A percentile compares a stretch with the other conserved stretches of the same genome.
phyloP scores from a whole-genome alignment of 2,329 filamentous ascomycete species.

The Beauveria brongniartii region DNA sequence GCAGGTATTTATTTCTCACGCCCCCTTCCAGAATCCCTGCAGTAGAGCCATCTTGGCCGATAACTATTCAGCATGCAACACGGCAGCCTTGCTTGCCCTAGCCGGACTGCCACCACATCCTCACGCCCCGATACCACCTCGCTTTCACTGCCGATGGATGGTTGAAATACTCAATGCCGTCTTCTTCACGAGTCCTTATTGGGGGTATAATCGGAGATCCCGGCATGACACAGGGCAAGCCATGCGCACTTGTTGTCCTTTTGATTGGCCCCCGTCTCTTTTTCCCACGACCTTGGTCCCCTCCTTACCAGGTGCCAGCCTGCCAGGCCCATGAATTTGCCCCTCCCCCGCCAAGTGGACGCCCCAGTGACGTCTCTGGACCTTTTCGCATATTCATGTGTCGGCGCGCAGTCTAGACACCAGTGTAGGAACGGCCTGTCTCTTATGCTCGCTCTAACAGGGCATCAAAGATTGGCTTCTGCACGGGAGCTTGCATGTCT shows the following conservation, averaged over 20 bases:
- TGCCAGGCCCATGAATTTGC: background rate
- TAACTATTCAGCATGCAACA: background rate
- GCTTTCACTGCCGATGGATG: background rate
- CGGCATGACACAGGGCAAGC: background rate
- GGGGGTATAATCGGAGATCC: slow-evolving; percentile 2
- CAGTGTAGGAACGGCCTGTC: too few relatives aligned
- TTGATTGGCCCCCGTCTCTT: slow-evolving; percentile 1
- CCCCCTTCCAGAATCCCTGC: background rate
- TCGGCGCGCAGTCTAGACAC: too few relatives aligned
- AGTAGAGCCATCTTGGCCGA: background rate
- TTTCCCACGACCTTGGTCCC: background rate
- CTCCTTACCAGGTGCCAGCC: background rate
- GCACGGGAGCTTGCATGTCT: too few relatives aligned
- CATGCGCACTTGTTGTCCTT: slow-evolving; percentile 5
- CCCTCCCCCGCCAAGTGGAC: slow-evolving; percentile 6
- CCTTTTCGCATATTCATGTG: background rate
- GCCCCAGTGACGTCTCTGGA: slow-evolving; percentile 4
- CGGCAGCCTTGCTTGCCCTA: background rate
- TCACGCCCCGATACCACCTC: background rate
- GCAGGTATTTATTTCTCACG: background rate
- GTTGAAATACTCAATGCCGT: background rate
- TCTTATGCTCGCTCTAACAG: too few relatives aligned
- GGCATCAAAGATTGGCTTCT: too few relatives aligned
- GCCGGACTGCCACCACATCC: background rate
- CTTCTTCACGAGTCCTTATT: background rate